Base-by-base conservation (phyloP, 164 flowering plant genomes). In the Dillenia turbinata region DNA sequence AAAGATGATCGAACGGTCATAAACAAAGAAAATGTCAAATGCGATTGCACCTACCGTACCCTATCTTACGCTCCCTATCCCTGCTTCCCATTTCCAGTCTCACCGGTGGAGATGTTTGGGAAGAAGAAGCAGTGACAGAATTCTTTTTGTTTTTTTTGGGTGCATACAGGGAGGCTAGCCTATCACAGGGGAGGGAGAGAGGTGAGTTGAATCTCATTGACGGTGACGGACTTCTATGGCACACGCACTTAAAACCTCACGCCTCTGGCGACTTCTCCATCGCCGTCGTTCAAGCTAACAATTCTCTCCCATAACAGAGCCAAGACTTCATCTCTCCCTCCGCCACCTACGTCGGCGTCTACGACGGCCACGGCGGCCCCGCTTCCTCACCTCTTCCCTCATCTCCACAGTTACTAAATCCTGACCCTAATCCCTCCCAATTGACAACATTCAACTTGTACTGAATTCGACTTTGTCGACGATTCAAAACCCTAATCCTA, bases 321-420 rank as follows among this genome's bases (percentile, higher is more conserved):
- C 88, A 84, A 62, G 85, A 81, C n/a, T 73, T 78, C 57, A 73
- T 83, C 15, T 73, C 78, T 11, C 81, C 84, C 9, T 72, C 71
- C 8, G 77, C 81, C 8, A 84, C 85, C 54, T 81, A 74, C 33
- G 69, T 84, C 16, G 88, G 88, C 17, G 84, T 84, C 26, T 84
- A 79, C 52, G 88, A 84, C 60, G 88, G 88, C 49, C 88, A 84
- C 49, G 88, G 88, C 40, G 88, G 88, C 3, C 84, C 88, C 68
- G 84, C 44, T 84, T 84, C 60, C 75, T 84, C 60, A 84, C 73
- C 68, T 66, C 58, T 13, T 78, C 63, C 71, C 77, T 12, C 65
- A 61, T 14, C 72, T 76, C 4, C 79, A 74, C 58, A 67, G 78
- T 74, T 56, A 49, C 9, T 33, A 8, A 9, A 19, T 8, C 12